Percentiles rank a stretch among this genome's conserved stretches.
phyloP scores from a whole-genome alignment of 2,329 filamentous ascomycete genomes.

The Trichoderma sp. region DNA sequence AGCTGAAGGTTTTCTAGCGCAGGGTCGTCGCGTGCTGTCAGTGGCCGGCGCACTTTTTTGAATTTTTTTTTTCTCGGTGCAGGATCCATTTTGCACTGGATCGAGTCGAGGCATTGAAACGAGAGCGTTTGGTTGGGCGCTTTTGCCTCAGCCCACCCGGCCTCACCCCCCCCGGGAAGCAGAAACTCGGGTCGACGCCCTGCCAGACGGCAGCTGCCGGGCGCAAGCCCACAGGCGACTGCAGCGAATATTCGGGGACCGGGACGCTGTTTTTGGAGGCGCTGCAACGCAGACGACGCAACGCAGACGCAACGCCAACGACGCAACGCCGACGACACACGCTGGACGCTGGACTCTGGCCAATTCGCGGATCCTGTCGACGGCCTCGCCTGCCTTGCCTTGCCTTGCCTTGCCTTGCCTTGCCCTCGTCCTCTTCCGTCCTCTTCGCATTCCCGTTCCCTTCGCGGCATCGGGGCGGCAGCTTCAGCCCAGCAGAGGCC shows the following conservation, averaged over 20 bases:
- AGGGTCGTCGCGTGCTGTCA: conserved; percentile 12
- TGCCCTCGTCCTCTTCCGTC: not conserved
- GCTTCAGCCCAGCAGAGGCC: not conserved
- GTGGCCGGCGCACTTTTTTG: conserved; percentile 6
- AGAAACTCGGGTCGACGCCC: conserved; percentile 5
- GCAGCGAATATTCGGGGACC: not conserved
- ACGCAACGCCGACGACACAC: too few relatives aligned
- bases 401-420: not conserved
- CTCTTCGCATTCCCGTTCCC: not conserved
- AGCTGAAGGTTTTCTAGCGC: conserved; percentile 16
- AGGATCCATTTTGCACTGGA: not conserved
- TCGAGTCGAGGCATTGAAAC: not conserved
- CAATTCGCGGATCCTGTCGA: too few relatives aligned
- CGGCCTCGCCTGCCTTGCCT: too few relatives aligned
- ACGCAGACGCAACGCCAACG: too few relatives aligned
- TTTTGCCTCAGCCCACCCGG: conserved; percentile 6
- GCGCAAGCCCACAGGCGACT: not conserved
- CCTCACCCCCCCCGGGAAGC: not conserved
- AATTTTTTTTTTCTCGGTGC: not conserved
- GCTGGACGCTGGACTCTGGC: too few relatives aligned
- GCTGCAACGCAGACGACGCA: too few relatives aligned
- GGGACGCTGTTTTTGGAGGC: not conserved
- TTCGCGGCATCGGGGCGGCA: not conserved
- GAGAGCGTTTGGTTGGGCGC: not conserved
- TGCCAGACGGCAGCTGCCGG: conserved; percentile 6